Evolutionary conservation across 2,329 filamentous ascomycete genomes (phyloP), one percentile per base, ranked within the genome.

Genomic region (Ophiocordyceps camponoti-rufipedis): DNA sequence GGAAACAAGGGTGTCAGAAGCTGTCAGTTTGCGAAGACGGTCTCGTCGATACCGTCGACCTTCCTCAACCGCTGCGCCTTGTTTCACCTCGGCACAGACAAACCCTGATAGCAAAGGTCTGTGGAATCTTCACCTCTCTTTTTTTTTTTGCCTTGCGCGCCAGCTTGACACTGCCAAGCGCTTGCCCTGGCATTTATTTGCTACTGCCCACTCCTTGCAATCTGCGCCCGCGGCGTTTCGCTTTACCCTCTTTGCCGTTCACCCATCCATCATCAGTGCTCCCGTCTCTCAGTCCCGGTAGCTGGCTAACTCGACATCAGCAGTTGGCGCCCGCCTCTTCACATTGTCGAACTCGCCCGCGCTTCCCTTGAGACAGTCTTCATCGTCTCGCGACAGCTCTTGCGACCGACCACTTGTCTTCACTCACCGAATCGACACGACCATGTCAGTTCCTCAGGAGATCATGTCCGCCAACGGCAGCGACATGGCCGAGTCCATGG

Each of bases 371-470:
- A 29, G 10, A 12, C 9, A 16, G 11, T 13, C 31, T 12, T 38
- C 16, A 28, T 28, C 33, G 13, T 38, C 33, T n/a, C 13, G 23
- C 33, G 23, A 39, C 45, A 43, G 18, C 32, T 16, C 28, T 41
- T 28, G 19, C 32, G 39, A 14, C 18, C 11, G 28, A 32, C 16
- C 6, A 28, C 19, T 23, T 23, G 29, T 31, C 12, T 12, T 7
- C 28, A 29, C 42, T 9, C 45, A 29, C 7, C 29, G 13, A 23
- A 41, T 13, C 32, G 16, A 13, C 44, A 45, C 16, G 23, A 46
- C 41, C 47, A 85, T 84, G 80, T 79, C 80, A 58, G 60, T 69
- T 48, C 59, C 70, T 53, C 79, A 83, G 59, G 75, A 81, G 51
- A 57, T 60, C 48, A 64, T 72, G 46, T 58, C 73, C 51, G 56